These are phyloP conservation scores for Hemerocallis citrina DNA, from an alignment of 106 monocot species.

Conservation along the genomic window DNA sequence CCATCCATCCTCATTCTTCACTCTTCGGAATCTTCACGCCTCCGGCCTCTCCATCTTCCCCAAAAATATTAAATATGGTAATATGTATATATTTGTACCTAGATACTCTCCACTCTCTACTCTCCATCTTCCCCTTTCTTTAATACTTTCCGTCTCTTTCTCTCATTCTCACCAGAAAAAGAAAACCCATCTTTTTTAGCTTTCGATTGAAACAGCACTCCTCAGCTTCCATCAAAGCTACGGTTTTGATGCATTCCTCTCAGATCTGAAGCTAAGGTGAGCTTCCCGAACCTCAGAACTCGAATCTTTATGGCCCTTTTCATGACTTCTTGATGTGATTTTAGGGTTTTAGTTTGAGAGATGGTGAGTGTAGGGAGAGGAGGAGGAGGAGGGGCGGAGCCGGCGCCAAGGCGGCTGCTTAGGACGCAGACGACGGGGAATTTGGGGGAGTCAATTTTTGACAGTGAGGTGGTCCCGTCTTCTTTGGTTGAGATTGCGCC, in stretches of 20 bases:
- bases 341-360: neutral
- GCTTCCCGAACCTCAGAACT: neutral
- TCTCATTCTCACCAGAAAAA: too few species aligned
- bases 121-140: too few species aligned
- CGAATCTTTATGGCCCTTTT: neutral
- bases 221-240: too few species aligned
- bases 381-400: constrained; percentile 20
- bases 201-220: too few species aligned
- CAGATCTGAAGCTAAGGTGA: neutral
- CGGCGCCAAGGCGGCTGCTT: constrained; percentile 39
- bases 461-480: constrained; percentile 96
- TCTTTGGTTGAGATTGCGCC: constrained; percentile 83
- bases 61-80: too few species aligned
- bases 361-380: constrained; percentile 30
- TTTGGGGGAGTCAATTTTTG: constrained; percentile 71
- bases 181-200: too few species aligned
- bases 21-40: too few species aligned
- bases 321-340: neutral
- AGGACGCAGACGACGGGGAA: constrained; percentile 87
- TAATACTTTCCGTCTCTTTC: too few species aligned
- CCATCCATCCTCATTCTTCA: too few species aligned
- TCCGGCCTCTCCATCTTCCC: too few species aligned
- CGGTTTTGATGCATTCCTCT: neutral
- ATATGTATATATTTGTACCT: too few species aligned
- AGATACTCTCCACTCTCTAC: too few species aligned